Conservation (phyloP, 805 yeast genomes). For the Starmerella apis region DNA sequence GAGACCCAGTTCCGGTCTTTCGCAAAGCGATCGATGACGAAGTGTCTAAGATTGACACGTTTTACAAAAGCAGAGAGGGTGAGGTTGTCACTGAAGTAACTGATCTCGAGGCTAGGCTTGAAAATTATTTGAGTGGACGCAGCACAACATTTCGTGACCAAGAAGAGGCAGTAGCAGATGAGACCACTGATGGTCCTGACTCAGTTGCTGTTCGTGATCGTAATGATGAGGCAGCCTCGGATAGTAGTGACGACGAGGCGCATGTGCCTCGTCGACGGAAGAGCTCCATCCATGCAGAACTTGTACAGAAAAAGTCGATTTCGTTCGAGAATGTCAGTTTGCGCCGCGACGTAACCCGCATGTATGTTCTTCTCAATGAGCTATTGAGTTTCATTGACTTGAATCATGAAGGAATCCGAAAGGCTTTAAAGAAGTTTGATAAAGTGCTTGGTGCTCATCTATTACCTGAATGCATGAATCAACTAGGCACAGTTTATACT, state of each 20-base stretch:
- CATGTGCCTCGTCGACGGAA: constrained; percentile 22
- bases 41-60: constrained; percentile 60
- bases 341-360: constrained; percentile 37
- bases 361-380: constrained; percentile 70
- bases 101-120: not conserved
- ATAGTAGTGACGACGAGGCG: constrained; percentile 17
- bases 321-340: constrained; percentile 19
- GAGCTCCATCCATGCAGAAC: constrained; percentile 20
- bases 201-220: not conserved
- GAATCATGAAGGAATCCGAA: constrained; percentile 79
- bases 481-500: constrained; percentile 41
- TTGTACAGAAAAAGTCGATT: constrained; percentile 17
- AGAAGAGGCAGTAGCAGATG: not conserved
- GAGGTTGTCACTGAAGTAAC: constrained; percentile 43
- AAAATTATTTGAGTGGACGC: not conserved
- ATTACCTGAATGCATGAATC: constrained; percentile 46
- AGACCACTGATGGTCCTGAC: no score
- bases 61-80: constrained; percentile 60
- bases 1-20: constrained; percentile 52
- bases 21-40: constrained; percentile 66
- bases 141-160: not conserved
- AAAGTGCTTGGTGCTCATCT: constrained; percentile 58
- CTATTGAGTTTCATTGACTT: constrained; percentile 72
- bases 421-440: constrained; percentile 86
- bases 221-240: constrained; percentile 9